Conservation (phyloP, 177 flowering plant species). For the Vitis hybrid region DNA sequence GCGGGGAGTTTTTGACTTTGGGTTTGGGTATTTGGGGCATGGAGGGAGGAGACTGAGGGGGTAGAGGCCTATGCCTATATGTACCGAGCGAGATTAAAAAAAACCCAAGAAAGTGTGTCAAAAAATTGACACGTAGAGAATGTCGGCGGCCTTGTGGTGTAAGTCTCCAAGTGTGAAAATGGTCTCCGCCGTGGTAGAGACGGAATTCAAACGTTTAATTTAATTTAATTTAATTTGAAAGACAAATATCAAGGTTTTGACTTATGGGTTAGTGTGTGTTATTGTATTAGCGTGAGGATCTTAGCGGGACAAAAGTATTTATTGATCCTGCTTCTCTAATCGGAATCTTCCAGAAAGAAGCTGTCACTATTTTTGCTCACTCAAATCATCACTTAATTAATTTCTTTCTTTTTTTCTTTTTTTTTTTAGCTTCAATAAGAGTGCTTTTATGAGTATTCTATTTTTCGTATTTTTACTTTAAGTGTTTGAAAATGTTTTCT, state of each 20-base stretch:
- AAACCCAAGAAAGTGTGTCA: not conserved
- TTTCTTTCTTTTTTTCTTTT: too few species aligned
- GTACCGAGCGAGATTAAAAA: too few species aligned
- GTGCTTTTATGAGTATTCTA: too few species aligned
- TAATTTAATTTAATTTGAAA: not conserved
- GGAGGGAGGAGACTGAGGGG: not conserved
- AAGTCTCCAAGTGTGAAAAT: not conserved
- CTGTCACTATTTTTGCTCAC: too few species aligned
- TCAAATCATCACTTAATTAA: too few species aligned
- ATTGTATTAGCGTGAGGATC: too few species aligned
- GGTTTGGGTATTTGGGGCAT: not conserved
- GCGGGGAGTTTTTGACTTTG: slow-evolving; percentile 7
- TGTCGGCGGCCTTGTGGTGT: slow-evolving; percentile 10
- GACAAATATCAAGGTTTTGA: slow-evolving; percentile 37
- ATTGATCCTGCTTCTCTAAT: too few species aligned
- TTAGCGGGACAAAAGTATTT: too few species aligned
- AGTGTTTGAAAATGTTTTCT: too few species aligned
- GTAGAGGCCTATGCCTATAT: not conserved
- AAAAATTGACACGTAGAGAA: slow-evolving; percentile 18
- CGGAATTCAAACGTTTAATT: slow-evolving; percentile 18
- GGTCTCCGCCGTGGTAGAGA: slow-evolving; percentile 38
- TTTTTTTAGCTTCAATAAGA: too few species aligned
- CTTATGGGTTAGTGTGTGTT: slow-evolving; percentile 21
- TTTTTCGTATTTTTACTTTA: too few species aligned
- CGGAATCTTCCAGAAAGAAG: too few species aligned